These are phyloP conservation scores for Rhamnella rubrinervis DNA, from an alignment of 331 rosid genomes.

Conservation along the genomic window DNA sequence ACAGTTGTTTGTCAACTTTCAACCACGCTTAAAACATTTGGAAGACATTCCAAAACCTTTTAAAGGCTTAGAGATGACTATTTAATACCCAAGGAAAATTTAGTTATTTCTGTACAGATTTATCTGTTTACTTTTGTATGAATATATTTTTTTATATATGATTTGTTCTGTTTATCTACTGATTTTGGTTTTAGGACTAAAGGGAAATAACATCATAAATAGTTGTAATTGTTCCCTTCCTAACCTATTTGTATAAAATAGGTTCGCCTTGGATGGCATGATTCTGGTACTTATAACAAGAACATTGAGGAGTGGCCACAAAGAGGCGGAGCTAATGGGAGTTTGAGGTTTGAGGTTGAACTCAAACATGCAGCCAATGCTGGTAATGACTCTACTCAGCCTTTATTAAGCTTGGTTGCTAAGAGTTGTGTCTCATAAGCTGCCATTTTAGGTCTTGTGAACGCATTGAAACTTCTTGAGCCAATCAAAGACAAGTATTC, in stretches of 20 bases:
- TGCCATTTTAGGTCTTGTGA: constrained; percentile 68
- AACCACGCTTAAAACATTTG: background rate
- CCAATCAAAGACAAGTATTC: constrained; percentile 90
- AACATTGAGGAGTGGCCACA: constrained; percentile 90
- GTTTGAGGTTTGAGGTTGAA: constrained; percentile 85
- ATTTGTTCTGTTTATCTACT: background rate
- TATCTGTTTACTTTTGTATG: background rate
- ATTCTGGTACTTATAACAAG: constrained; percentile 91
- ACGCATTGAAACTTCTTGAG: constrained; percentile 92
- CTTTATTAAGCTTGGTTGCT: constrained; percentile 20
- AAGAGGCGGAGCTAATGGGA: constrained; percentile 94
- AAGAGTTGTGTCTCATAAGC: constrained; percentile 20
- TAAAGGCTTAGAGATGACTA: no score
- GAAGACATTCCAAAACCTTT: background rate
- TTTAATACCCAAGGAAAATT: background rate
- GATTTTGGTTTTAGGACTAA: background rate
- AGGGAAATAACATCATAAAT: background rate
- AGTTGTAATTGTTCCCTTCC: background rate
- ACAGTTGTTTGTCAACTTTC: background rate
- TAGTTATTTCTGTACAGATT: background rate
- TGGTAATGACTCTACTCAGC: constrained; percentile 41
- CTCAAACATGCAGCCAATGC: constrained; percentile 94
- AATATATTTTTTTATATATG: background rate
- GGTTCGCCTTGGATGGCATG: constrained; percentile 99
- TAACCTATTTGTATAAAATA: constrained; percentile 18